These are phyloP conservation scores for Ottelia alismoides DNA, from an alignment of 106 monocot species.

Conservation along the genomic window DNA sequence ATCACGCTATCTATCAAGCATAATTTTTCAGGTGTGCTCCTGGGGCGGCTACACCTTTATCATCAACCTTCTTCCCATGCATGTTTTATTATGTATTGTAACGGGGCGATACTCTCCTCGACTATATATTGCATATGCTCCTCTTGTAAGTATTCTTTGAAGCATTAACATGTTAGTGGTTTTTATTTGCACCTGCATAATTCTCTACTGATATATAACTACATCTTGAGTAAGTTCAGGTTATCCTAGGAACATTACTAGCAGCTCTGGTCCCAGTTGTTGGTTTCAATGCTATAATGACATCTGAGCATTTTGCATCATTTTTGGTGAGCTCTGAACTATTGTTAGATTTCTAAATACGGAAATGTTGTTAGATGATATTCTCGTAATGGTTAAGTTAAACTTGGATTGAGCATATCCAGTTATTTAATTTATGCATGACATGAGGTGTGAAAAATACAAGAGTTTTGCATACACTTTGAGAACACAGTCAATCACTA, in stretches of 20 bases:
- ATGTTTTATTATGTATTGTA: constrained; percentile 85
- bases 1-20: background rate
- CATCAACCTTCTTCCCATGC: constrained; percentile 99
- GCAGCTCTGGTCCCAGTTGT: constrained; percentile 96
- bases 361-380: no score
- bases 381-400: no score
- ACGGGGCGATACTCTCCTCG: constrained; percentile 93
- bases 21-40: constrained; percentile 68
- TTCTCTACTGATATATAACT: no score
- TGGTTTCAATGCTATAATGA: constrained; percentile 99
- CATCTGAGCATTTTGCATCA: constrained; percentile 98
- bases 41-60: constrained; percentile 99
- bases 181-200: no score
- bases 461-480: no score
- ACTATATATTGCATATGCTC: constrained; percentile 96
- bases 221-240: no score
- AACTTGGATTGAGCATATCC: no score
- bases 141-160: constrained; percentile 93
- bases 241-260: constrained; percentile 88
- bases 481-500: no score
- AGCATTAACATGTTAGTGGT: no score
- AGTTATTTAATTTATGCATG: no score
- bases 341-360: no score
- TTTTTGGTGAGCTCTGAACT: constrained; percentile 71
- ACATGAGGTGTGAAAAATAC: no score